These are phyloP conservation scores for Coprinellus micaceus DNA, from an alignment of 768 basidiomycete species.

Conservation along the genomic window DNA sequence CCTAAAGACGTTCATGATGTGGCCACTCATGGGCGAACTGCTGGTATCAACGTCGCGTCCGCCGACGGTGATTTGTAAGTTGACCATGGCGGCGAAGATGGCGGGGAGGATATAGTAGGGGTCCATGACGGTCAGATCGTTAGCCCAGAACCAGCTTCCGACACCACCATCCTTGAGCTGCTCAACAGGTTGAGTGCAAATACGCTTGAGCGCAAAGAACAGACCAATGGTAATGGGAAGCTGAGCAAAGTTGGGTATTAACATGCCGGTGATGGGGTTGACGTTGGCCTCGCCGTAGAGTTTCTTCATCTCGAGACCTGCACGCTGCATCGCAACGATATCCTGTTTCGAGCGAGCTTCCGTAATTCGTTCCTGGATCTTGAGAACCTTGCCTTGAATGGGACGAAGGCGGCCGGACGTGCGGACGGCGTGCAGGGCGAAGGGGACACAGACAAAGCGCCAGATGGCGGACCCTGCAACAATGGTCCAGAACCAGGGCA, in stretches of 20 bases:
- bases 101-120: constrained; percentile 72
- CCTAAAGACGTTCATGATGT: constrained; percentile 66
- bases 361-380: constrained; percentile 42
- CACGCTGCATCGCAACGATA: constrained; percentile 46
- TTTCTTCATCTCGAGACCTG: constrained; percentile 48
- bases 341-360: constrained; percentile 32
- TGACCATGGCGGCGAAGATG: constrained; percentile 54
- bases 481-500: constrained; percentile 87
- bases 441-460: constrained; percentile 57
- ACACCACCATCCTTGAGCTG: constrained; percentile 79
- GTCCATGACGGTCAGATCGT: constrained; percentile 72
- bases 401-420: constrained; percentile 59
- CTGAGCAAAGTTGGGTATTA: constrained; percentile 59
- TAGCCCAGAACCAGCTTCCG: constrained; percentile 44
- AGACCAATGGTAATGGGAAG: constrained; percentile 72
- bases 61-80: constrained; percentile 67
- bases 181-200: constrained; percentile 67
- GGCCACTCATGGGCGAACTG: constrained; percentile 54
- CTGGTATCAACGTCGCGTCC: constrained; percentile 53
- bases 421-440: constrained; percentile 53
- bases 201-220: constrained; percentile 76
- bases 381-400: constrained; percentile 42
- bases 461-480: constrained; percentile 59
- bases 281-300: constrained; percentile 67
- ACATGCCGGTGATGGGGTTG: constrained; percentile 44